Conservation (phyloP, 208 protist species). For the Trypanosoma cruzi region DNA sequence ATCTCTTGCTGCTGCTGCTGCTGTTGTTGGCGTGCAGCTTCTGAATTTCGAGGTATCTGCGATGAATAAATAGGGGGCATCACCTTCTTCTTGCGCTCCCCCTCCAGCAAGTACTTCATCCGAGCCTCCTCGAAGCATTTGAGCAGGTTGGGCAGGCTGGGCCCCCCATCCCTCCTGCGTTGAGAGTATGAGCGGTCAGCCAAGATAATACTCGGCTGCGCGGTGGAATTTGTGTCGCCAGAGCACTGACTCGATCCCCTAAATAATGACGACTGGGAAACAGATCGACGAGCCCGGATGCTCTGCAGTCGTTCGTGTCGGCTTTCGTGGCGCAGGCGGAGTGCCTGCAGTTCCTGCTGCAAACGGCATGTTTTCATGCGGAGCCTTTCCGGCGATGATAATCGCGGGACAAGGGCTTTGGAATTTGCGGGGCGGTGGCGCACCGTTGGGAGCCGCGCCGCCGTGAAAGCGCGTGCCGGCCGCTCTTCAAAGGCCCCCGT, state of each 20-base stretch:
- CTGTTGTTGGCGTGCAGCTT: not conserved
- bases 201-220: not conserved
- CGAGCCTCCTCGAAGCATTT: constrained; percentile 71
- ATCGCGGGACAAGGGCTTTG: constrained; percentile 4
- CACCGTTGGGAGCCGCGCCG: not conserved
- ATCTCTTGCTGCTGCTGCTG: constrained; percentile 29
- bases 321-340: constrained; percentile 50
- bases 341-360: constrained; percentile 65
- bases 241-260: not conserved
- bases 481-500: not conserved
- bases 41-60: constrained; percentile 11
- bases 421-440: not conserved
- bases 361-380: constrained; percentile 44
- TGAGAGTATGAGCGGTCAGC: not conserved
- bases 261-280: not conserved
- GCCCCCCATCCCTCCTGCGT: not conserved
- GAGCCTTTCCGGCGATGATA: constrained; percentile 68
- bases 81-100: constrained; percentile 47
- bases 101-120: constrained; percentile 50
- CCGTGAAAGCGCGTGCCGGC: not conserved
- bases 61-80: constrained; percentile 40
- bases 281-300: constrained; percentile 38
- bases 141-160: constrained; percentile 51
- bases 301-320: constrained; percentile 55
- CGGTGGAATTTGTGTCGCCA: not conserved